Base-by-base conservation (phyloP, 2,329 filamentous ascomycete genomes). In the Aspergillus luchuensis region DNA sequence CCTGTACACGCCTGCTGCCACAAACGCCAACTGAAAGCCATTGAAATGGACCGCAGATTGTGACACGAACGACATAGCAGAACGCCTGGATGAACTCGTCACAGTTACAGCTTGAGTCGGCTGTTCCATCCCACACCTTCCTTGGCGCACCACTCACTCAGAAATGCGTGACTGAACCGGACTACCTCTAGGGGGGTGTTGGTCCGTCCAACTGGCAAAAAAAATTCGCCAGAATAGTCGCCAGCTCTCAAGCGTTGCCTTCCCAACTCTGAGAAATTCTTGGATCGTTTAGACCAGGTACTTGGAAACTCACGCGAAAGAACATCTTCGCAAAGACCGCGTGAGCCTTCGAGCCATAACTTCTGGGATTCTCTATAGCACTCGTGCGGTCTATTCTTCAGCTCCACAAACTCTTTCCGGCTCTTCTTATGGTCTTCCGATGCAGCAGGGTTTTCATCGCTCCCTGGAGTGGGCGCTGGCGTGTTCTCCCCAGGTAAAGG, bases 81-180 rank as follows among this genome's bases (percentile, higher is more conserved):
- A 38, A 30, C 30, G 41, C 52, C 19, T 51, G 41, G 21, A 50
- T 21, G 21, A n/a, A 17, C 19, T 19, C n/a, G 8, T 17, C 47
- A 33, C 47, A 30, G 17, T 36, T 69, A 80, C 66, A 80, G 67
- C 61, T 69, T 72, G 56, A 80, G 70, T 49, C 74, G 74, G 48
- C 74, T 73, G 59, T 73, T 73, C 79, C 78, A 82, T 8, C 77
- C 73, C 15, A 83, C 70, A 13, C 73, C 74, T 70, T 83, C 79
- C 57, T 75, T 79, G 56, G 71, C 69, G 50, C 77, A 78, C 78
- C 80, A 84, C 60, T 82, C 79, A 17, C 71, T 72, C 61, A 84
- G 64, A 45, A 82, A 71, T n/a, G 70, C 69, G 63, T 74, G 73
- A 8, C 76, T 78, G 65, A 82, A 81, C 4, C 76, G 72, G 8